Evolutionary conservation across 2,329 filamentous ascomycete genomes (phyloP), one percentile per base, ranked within the genome.

Genomic region (Diaporthe humulicola): DNA sequence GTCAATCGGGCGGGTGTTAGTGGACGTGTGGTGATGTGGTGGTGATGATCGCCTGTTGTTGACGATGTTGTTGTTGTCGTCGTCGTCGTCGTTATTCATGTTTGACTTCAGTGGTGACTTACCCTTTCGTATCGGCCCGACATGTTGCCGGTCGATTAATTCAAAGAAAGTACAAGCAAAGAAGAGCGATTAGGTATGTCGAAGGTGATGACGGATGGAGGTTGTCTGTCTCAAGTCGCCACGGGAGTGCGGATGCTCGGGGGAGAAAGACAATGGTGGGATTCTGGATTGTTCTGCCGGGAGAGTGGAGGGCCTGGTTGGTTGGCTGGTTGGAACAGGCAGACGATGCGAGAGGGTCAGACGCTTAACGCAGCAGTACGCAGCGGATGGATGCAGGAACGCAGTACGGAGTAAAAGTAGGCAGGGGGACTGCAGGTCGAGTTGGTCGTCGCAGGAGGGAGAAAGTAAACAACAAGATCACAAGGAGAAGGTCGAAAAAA

Each of bases 61-160:
- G 28, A 8, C 1, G 50, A 15, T 10, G n/a, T n/a, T 12, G 28
- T 28, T 42, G 54, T 42, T 3, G 54, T 22, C 22, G 36, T 45
- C 42, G n/a, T 40, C 14, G 48, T 45, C 8, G 50, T 58, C 42
- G 19, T 33, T 60, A 4, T 36, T 14, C 19, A 14, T n/a, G 12
- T 17, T 10, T n/a, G 71, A 19, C 22, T 8, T 28, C 3, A 12
- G 17, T 14, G 50, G 15, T 25, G 70, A 81, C 88, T 76, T 85
- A 91, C 90, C 85, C 89, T 86, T 81, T 91, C 90, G 81, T 92
- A 92, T 67, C 87, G 84, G 78, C 86, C 86, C 76, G 89, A 81
- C 89, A 91, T 91, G 78, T 80, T 84, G 82, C 76, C 76, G 66
- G 76, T 70, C 76, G 52, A 64, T 61, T n/a, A 64, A 40, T 50